These are phyloP conservation scores for Ophiostoma novo-ulmi DNA, from an alignment of 2,329 filamentous ascomycete species.

Conservation along the genomic window DNA sequence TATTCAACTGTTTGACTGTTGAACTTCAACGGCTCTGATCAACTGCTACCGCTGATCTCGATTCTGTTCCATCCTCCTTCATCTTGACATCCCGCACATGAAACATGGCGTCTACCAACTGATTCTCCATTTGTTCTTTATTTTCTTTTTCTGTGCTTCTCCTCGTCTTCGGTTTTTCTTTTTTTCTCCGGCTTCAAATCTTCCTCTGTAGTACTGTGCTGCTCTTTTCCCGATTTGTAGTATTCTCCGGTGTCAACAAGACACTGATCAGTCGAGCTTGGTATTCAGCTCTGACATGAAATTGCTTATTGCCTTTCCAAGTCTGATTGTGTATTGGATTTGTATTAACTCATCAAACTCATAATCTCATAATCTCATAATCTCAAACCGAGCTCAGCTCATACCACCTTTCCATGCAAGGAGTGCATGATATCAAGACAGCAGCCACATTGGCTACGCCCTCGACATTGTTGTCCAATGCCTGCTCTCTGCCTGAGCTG, in stretches of 20 bases:
- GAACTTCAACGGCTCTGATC: not conserved
- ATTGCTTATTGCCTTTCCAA: no score
- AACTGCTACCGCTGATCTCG: not conserved
- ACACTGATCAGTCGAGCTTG: not conserved
- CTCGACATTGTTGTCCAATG: not conserved
- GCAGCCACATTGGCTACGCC: not conserved
- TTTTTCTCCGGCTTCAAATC: not conserved
- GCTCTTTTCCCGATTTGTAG: slow-evolving; percentile 9
- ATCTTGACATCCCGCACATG: slow-evolving; percentile 12
- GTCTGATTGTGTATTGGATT: no score
- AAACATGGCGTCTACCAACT: not conserved
- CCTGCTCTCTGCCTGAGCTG: not conserved
- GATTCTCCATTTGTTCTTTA: no score
- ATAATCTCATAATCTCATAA: no score
- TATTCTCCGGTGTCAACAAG: not conserved
- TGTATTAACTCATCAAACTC: no score
- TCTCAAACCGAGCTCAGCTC: not conserved
- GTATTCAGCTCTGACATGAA: not conserved
- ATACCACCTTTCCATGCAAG: not conserved
- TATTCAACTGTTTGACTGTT: not conserved
- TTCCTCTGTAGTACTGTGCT: not conserved
- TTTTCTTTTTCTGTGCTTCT: not conserved
- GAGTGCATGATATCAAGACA: not conserved
- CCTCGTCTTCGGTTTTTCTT: not conserved
- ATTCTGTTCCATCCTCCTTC: not conserved